Evolutionary conservation across 768 basidiomycete genomes (phyloP).

Genomic region (Phaffia australis): DNA sequence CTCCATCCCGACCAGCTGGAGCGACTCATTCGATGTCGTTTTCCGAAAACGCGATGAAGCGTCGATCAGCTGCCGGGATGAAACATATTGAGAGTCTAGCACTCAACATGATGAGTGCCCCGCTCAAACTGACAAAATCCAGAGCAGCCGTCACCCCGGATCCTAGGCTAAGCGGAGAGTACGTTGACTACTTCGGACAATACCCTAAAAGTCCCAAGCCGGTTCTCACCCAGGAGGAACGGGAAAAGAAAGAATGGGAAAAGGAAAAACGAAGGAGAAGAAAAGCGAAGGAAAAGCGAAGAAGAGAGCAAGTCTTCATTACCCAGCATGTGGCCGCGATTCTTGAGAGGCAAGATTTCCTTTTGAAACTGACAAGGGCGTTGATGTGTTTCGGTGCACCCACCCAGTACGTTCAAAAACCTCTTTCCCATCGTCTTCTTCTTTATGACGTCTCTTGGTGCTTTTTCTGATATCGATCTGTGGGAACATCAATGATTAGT

Average conservation of each 20-base stretch:
- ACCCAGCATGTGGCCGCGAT: constrained; percentile 74
- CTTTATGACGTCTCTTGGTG: constrained; percentile 45
- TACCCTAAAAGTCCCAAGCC: constrained; percentile 4
- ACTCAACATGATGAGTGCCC: constrained; percentile 17
- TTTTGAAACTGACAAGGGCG: constrained; percentile 71
- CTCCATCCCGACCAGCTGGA: not conserved
- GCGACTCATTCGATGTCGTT: constrained; percentile 3
- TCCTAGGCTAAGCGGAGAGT: constrained; percentile 31
- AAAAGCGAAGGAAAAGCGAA: constrained; percentile 46
- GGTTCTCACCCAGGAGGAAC: constrained; percentile 40
- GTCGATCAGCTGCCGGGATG: constrained; percentile 11
- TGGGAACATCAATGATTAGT: constrained; percentile 13
- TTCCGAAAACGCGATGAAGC: constrained; percentile 24
- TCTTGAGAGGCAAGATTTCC: constrained; percentile 68
- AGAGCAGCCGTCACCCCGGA: constrained; percentile 30
- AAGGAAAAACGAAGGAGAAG: constrained; percentile 36
- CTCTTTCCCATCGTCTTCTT: not conserved
- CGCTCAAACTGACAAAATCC: constrained; percentile 21
- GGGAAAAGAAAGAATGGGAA: constrained; percentile 41
- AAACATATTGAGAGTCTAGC: constrained; percentile 17
- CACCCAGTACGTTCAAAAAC: not conserved
- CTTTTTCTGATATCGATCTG: constrained; percentile 56
- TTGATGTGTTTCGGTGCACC: constrained; percentile 53
- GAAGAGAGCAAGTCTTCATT: constrained; percentile 67
- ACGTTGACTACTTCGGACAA: constrained; percentile 33